Evolutionary conservation across 257 asterid species (phyloP), one percentile per base, ranked within the genome.

Genomic region (Paraleonurus japonicus): DNA sequence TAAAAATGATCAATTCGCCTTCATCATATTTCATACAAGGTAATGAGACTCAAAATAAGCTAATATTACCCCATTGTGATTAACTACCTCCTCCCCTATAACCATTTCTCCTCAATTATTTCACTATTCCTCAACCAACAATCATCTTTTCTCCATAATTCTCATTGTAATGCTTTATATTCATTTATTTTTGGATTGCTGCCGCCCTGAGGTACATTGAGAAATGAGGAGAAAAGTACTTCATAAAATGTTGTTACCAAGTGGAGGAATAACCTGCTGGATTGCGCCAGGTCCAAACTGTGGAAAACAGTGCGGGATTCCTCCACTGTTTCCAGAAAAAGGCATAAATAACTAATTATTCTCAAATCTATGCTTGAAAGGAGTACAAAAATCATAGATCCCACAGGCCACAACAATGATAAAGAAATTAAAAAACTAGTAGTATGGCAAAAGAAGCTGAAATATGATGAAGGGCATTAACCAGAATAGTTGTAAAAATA

Each of bases 281-380:
- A 95, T 84, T 53, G 79, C 69, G 16, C 99, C 99, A 33, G 99
- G 99, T 69, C 99, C 99, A 81, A 95, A 95, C 83, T 95, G 99
- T n/a, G 99, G 99, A 82, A 95, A 95, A 81, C 99, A 95, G 75
- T 95, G 99, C 15, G 99, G 99, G 75, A 95, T 81, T 81, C 98
- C 99, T 77, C 98, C 99, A 83, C 99, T 95, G 67, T 75, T 35
- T 55, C 81, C 69, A 74, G 45, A 47, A 22, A 74, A 76, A 77
- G 75, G 79, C 26, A 72, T 78, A 33, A 53, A 53, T 33, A 24
- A 75, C 61, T 48, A 58, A 48, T 32, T 58, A 37, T 12, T 67
- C 35, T 61, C 71, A 70, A 69, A 73, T 30, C 43, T 50, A 65
- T 30, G 64, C 54, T 75, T 27, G 67, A 54, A 27, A 67, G 61